Conservation (phyloP, 2,329 filamentous ascomycete genomes). For the Diaporthe citrichinensis region DNA sequence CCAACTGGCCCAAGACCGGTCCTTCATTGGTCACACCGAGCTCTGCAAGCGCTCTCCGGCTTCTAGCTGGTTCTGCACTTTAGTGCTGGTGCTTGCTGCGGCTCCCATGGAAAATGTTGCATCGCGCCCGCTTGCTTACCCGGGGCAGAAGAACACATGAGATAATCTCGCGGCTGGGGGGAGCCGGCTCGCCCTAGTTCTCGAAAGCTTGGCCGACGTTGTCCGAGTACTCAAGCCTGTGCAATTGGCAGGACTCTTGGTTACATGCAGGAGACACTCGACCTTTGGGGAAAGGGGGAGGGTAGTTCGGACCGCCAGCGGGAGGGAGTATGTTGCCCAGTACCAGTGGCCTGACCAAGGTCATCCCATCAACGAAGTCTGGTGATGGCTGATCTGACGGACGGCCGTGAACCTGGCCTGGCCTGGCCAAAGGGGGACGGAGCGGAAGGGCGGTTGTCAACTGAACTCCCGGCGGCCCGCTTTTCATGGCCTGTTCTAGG, state of each 20-base stretch:
- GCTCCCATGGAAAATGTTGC: conserved; percentile 19
- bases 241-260: background rate
- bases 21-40: background rate
- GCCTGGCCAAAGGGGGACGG: background rate
- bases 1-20: background rate
- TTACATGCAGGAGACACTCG: background rate
- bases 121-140: conserved; percentile 21
- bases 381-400: conserved; percentile 18
- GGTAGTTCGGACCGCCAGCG: background rate
- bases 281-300: background rate
- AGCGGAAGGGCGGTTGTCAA: conserved; percentile 8
- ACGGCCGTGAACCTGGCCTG: background rate
- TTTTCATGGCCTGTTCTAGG: conserved; percentile 30
- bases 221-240: background rate
- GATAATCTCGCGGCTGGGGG: conserved; percentile 18
- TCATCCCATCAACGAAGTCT: conserved; percentile 11
- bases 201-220: conserved; percentile 6
- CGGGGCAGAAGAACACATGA: background rate
- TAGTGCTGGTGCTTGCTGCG: conserved; percentile 25
- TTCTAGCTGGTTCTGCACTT: conserved; percentile 29
- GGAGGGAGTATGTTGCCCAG: background rate
- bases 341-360: conserved; percentile 12
- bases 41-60: conserved; percentile 7
- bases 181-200: background rate
- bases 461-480: conserved; percentile 32